Evolutionary conservation across 495 filamentous ascomycete species (phyloP).

Genomic region (Pseudevernia furfuracea): DNA sequence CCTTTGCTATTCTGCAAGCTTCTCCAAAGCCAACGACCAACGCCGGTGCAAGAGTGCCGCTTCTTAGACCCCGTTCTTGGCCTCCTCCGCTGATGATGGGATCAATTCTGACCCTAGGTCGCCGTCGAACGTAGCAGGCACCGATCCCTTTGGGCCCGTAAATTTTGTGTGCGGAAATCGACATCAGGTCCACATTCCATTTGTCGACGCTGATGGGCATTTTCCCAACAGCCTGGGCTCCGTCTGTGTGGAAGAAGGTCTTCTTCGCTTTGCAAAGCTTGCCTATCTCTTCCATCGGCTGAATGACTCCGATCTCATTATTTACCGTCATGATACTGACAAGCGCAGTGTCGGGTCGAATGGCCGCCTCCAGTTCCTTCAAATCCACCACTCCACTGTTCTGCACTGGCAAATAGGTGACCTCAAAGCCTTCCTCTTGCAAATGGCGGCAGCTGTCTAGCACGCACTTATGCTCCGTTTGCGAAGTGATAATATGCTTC

Average conservation of each 20-base stretch:
- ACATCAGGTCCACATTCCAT: constrained; percentile 96
- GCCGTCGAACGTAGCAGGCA: constrained; percentile 86
- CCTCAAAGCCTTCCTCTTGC: constrained; percentile 91
- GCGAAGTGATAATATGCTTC: constrained; percentile 93
- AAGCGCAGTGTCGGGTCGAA: constrained; percentile 81
- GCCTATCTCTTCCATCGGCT: constrained; percentile 89
- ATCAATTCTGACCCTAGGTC: constrained; percentile 87
- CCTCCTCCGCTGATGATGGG: constrained; percentile 95
- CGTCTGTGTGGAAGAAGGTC: constrained; percentile 98
- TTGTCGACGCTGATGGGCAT: constrained; percentile 94
- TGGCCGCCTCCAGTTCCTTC: constrained; percentile 79
- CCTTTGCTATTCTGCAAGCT: constrained; percentile 81
- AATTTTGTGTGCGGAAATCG: constrained; percentile 97
- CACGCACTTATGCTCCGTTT: constrained; percentile 99
- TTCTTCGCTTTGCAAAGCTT: constrained; percentile 84
- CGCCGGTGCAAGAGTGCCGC: constrained; percentile 85
- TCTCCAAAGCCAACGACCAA: constrained; percentile 90
- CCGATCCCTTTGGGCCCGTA: constrained; percentile 97
- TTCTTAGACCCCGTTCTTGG: constrained; percentile 88
- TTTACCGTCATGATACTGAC: constrained; percentile 99
- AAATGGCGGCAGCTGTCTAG: constrained; percentile 93
- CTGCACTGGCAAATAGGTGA: constrained; percentile 90
- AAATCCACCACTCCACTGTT: constrained; percentile 75
- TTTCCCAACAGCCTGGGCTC: constrained; percentile 92
- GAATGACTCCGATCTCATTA: constrained; percentile 98